Conservation (phyloP, 116 monocot genomes). For the Iris pallida region DNA sequence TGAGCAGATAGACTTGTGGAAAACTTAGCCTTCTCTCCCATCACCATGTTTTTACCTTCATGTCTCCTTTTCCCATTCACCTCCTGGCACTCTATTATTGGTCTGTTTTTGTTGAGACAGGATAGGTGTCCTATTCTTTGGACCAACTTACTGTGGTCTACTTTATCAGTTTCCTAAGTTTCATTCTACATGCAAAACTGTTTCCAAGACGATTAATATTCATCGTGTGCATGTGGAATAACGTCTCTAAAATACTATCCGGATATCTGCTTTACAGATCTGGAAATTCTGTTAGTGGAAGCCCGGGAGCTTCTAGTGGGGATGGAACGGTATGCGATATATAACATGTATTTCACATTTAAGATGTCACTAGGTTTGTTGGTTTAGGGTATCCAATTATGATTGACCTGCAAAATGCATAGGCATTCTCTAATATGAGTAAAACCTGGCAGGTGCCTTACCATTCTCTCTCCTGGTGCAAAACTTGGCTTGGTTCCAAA, state of each 20-base stretch:
- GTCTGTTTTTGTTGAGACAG: no score
- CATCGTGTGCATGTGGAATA: background rate
- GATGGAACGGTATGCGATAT: constrained; percentile 76
- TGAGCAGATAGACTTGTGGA: no score
- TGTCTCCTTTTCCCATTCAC: no score
- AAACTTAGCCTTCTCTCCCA: no score
- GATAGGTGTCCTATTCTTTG: no score
- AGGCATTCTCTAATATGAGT: constrained; percentile 9
- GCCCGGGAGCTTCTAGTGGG: constrained; percentile 68
- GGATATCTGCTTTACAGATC: constrained; percentile 55
- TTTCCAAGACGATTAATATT: background rate
- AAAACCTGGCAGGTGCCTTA: constrained; percentile 64
- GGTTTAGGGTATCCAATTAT: background rate
- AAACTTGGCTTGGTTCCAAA: constrained; percentile 95
- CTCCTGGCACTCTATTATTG: no score
- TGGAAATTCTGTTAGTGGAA: constrained; percentile 76
- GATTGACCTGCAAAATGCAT: background rate
- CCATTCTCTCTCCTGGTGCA: constrained; percentile 97
- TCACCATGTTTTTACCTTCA: no score
- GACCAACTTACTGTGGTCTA: no score
- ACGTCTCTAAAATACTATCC: background rate
- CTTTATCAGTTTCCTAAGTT: no score
- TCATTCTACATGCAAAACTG: background rate
- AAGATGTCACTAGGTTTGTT: background rate
- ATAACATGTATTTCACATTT: background rate